phyloP scores from a whole-genome alignment of 2,329 filamentous ascomycete species.

The Colletotrichum aenigma region DNA sequence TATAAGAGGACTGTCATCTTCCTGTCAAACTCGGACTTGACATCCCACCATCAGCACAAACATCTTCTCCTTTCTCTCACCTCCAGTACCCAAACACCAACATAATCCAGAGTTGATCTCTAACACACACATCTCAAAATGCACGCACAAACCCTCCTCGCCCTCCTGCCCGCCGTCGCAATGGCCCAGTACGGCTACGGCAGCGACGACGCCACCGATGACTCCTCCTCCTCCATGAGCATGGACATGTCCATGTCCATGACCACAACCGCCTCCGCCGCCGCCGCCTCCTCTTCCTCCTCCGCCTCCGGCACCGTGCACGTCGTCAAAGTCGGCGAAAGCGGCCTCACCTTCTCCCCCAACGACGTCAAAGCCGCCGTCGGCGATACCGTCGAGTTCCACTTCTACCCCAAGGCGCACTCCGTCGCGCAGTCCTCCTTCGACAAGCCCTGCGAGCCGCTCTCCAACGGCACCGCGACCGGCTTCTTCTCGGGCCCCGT shows the following conservation, averaged over 20 bases:
- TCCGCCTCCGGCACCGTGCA: neutral
- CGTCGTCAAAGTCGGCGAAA: conserved; percentile 29
- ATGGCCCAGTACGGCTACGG: conserved; percentile 12
- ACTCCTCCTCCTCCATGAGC: neutral
- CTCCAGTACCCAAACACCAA: neutral
- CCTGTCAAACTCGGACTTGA: fast-evolving
- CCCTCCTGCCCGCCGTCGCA: conserved; percentile 9
- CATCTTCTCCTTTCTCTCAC: neutral
- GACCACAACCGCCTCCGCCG: neutral
- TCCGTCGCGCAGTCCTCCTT: conserved; percentile 67
- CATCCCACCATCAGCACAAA: neutral
- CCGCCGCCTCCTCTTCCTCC: neutral
- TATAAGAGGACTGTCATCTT: neutral
- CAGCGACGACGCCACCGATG: neutral
- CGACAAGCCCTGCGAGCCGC: conserved; percentile 61
- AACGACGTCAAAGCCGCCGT: conserved; percentile 52
- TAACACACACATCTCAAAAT: neutral
- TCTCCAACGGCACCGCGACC: conserved; percentile 41
- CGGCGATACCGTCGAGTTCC: conserved; percentile 52
- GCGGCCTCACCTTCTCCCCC: conserved; percentile 53
- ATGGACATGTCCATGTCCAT: neutral
- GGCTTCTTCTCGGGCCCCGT: conserved; percentile 56
- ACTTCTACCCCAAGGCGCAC: conserved; percentile 56
- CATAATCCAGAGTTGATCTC: neutral
- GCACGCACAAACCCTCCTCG: conserved; percentile 11